phyloP scores from a whole-genome alignment of 805 yeast genomes.

The Lipomyces sp. region DNA sequence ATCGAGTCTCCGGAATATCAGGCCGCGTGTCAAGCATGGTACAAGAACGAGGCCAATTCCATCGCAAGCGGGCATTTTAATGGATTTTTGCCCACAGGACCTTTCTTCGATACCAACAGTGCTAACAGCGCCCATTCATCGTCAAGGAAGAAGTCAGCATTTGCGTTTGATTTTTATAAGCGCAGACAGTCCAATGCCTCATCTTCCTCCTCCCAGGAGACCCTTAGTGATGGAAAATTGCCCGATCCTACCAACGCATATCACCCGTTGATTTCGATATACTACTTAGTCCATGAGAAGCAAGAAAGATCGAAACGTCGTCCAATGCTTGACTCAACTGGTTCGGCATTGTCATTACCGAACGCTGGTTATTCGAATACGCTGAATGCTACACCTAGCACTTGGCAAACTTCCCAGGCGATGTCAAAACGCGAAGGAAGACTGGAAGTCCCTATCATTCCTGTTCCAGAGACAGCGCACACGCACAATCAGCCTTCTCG shows the following conservation, averaged over 20 bases:
- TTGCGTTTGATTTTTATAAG: constrained; percentile 39
- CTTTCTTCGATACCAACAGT: constrained; percentile 14
- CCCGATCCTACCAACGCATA: constrained; percentile 84
- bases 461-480: constrained; percentile 37
- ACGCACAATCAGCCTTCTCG: constrained; percentile 34
- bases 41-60: constrained; percentile 45
- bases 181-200: constrained; percentile 28
- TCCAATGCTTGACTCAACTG: constrained; percentile 25
- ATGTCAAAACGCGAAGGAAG: neutral
- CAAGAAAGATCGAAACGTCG: constrained; percentile 35
- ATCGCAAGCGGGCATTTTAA: constrained; percentile 12
- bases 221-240: constrained; percentile 39
- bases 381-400: neutral
- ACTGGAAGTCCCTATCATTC: constrained; percentile 33
- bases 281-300: constrained; percentile 76
- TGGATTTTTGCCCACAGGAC: constrained; percentile 8
- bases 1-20: constrained; percentile 70
- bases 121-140: neutral
- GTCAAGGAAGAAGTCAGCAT: constrained; percentile 27
- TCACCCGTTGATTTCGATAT: constrained; percentile 87
- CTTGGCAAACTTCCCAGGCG: constrained; percentile 2
- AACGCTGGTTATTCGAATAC: constrained; percentile 7
- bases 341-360: constrained; percentile 13
- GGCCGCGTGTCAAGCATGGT: constrained; percentile 67
- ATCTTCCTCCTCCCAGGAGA: constrained; percentile 33